phyloP scores from a whole-genome alignment of 1,284 basidiomycete species.

The Tremellales sp. region DNA sequence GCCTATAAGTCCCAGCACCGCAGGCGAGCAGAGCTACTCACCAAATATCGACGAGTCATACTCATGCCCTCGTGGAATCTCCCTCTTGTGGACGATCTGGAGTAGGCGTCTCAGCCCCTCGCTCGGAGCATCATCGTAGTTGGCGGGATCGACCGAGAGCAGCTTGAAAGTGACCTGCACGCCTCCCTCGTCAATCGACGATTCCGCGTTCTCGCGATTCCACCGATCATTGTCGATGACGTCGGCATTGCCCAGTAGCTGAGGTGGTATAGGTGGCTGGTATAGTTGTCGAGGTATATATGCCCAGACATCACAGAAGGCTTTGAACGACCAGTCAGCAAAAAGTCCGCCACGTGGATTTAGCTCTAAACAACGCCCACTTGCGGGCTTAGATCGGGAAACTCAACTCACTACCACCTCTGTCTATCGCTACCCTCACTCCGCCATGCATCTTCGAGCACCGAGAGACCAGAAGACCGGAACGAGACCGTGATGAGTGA shows the following conservation, averaged over 20 bases:
- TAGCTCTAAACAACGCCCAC: too few species aligned
- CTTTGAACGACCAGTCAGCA: too few species aligned
- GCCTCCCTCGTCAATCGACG: conserved; percentile 8
- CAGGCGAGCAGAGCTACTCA: not conserved
- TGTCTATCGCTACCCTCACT: too few species aligned
- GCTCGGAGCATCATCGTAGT: conserved; percentile 48
- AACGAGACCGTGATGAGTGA: too few species aligned
- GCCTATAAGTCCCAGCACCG: not conserved
- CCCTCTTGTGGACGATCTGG: conserved; percentile 31
- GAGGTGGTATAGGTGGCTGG: conserved; percentile 7
- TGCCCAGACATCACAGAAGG: conserved; percentile 28
- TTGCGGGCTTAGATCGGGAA: too few species aligned
- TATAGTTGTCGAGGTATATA: conserved; percentile 17
- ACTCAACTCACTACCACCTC: too few species aligned
- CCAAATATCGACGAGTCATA: conserved; percentile 36
- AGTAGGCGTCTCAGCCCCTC: conserved; percentile 47
- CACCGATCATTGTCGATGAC: conserved; percentile 16
- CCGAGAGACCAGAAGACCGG: too few species aligned
- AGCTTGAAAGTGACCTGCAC: conserved; percentile 47
- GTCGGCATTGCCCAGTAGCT: conserved; percentile 18
- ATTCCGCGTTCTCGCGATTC: too few species aligned
- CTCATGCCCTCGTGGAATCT: conserved; percentile 36
- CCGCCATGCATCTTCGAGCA: too few species aligned
- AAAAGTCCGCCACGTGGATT: too few species aligned
- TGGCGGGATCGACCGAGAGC: conserved; percentile 45